Base-by-base conservation (phyloP, 352 stramenopile species). In the Phytophthora kernoviae region DNA sequence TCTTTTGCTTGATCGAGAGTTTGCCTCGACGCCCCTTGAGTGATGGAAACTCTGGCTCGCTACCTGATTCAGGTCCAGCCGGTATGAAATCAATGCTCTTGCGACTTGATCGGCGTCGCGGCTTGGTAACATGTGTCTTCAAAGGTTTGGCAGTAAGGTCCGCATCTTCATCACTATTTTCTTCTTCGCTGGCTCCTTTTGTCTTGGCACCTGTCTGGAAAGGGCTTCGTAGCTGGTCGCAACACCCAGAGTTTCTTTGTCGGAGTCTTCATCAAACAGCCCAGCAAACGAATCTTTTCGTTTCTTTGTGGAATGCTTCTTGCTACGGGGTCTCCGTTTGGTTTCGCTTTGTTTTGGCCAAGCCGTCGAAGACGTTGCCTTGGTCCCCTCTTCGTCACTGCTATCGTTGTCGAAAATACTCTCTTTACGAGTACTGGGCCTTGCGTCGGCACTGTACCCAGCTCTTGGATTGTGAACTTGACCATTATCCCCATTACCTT, bases 331-430 rank as follows among this genome's bases (percentile, higher is more conserved):
- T 47, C 49, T 64, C 14, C 40, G 40, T 34, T 64, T 73, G 8
- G 52, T 53, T 22, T 50, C 27, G 10, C 24, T 51, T 32, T 47
- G 20, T 50, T 26, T 24, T 22, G 26, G 40, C 24, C 44, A 49
- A 55, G 39, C 39, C 43, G 49, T 42, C 0, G 53, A 54, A 24
- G 54, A 18, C 24, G 17, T 59, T 2, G 50, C 22, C 26, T 72
- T 74, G 9, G 48, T 27, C 27, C 63, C 56, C 12, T 83, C 71
- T 40, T 75, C 73, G 14, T 84, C 79, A 48, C 77, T 87, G 48
- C 70, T 81, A 18, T 84, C 72, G 18, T 75, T 70, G 32, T 90
- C 79, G 48, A 93, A 93, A 33, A 93, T 93, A 52, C 78, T 91
- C 39, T 81, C 58, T 64, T 90, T 90, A n/a, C 77, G 65, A 37